These are phyloP conservation scores for Eucalyptus grandis DNA, from an alignment of 345 rosid species.

Conservation along the genomic window DNA sequence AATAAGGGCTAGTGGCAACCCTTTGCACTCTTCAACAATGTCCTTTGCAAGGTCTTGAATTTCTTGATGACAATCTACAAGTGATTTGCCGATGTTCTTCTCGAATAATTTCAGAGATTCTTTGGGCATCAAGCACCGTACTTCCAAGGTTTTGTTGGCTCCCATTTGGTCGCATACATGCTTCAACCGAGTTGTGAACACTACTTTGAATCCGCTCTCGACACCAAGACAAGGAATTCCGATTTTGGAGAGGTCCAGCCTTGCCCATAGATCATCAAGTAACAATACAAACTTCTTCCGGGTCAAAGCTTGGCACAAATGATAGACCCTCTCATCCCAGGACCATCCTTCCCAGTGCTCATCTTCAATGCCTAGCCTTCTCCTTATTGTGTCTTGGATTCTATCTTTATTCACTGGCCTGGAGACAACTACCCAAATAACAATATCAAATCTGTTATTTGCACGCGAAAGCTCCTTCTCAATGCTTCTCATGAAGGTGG, in stretches of 20 bases:
- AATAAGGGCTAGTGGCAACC: background rate
- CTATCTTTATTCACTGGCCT: accelerated
- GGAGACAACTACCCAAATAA: background rate
- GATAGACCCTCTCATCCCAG: accelerated
- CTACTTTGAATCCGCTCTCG: background rate
- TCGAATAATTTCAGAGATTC: accelerated
- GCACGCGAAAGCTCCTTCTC: background rate
- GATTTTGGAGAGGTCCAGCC: no score
- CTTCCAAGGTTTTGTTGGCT: background rate
- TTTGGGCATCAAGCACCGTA: accelerated
- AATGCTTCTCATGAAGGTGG: no score
- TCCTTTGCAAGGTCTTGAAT: background rate
- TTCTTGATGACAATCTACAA: background rate
- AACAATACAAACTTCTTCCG: no score
- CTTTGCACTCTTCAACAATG: background rate
- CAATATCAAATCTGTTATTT: accelerated
- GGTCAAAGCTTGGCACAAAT: background rate
- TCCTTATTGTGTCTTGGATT: background rate
- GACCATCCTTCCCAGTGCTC: background rate
- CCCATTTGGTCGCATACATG: background rate
- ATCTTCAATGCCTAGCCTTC: background rate
- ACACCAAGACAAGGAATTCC: no score
- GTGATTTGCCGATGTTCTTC: background rate
- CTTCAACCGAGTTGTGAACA: background rate
- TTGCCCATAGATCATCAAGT: no score